Evolutionary conservation across 2,329 filamentous ascomycete genomes (phyloP).

Genomic region (Hypoxylon sp.): DNA sequence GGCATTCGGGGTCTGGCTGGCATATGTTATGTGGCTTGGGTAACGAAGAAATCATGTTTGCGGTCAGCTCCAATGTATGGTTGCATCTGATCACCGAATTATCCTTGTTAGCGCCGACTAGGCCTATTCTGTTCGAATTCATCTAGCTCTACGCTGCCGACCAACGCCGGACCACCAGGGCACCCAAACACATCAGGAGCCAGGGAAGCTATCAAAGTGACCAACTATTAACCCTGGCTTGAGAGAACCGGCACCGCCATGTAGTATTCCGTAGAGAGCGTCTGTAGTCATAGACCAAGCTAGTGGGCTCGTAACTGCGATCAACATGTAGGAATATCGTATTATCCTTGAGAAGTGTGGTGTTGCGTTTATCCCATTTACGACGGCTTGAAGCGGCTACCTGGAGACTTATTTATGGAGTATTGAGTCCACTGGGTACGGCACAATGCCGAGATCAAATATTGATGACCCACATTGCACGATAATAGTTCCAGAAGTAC

Average conservation of each 20-base stretch:
- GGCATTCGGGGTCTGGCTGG: background rate
- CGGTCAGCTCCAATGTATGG: constrained; percentile 2
- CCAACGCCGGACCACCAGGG: constrained; percentile 3
- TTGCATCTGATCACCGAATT: constrained; percentile 11
- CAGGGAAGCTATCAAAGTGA: background rate
- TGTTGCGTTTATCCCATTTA: constrained; percentile 1
- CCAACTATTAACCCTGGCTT: constrained; percentile 14
- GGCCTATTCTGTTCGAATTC: constrained; percentile 1
- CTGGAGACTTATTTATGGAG: constrained; percentile 6
- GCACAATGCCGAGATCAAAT: background rate
- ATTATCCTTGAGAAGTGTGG: background rate
- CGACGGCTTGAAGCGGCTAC: constrained; percentile 2
- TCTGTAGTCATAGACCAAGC: background rate
- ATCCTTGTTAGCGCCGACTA: background rate
- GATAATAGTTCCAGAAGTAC: background rate
- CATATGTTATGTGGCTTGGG: background rate
- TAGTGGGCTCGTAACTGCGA: background rate
- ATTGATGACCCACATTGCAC: background rate
- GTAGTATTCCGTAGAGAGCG: constrained; percentile 11
- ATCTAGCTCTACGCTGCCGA: background rate
- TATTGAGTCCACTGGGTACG: constrained; percentile 7
- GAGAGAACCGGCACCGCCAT: background rate
- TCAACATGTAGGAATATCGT: background rate
- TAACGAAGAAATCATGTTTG: background rate
- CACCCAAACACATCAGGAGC: constrained; percentile 2